Conservation (phyloP, 768 basidiomycete species). For the Paxillus involutus region DNA sequence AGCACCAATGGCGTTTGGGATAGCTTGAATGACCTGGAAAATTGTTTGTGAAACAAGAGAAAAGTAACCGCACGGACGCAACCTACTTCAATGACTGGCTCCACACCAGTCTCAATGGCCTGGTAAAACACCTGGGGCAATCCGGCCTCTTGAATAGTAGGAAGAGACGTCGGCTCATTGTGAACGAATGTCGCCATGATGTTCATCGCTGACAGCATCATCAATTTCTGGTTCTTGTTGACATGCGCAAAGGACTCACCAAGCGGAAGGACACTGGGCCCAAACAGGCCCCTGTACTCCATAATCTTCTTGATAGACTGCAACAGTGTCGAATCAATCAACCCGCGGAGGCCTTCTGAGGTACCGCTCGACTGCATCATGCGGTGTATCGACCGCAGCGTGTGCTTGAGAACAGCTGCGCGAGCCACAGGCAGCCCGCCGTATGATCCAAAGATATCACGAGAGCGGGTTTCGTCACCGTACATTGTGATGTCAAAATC, state of each 20-base stretch:
- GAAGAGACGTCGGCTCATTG: constrained; percentile 95
- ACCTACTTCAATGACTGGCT: constrained; percentile 82
- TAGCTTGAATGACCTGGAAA: constrained; percentile 80
- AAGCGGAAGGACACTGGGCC: constrained; percentile 80
- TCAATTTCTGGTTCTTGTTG: constrained; percentile 5
- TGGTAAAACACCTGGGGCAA: constrained; percentile 89
- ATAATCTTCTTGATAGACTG: constrained; percentile 88
- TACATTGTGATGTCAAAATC: constrained; percentile 62
- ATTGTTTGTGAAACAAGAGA: background rate
- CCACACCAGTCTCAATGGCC: constrained; percentile 80
- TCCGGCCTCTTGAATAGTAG: constrained; percentile 88
- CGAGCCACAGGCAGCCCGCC: constrained; percentile 69
- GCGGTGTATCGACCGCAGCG: constrained; percentile 89
- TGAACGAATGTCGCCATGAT: constrained; percentile 97
- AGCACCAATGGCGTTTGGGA: constrained; percentile 95
- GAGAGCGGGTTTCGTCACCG: constrained; percentile 41
- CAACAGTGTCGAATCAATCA: constrained; percentile 88
- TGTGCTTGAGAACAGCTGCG: constrained; percentile 83
- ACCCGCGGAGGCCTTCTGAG: constrained; percentile 89
- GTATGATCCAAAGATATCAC: constrained; percentile 51
- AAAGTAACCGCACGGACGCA: background rate
- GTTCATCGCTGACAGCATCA: constrained; percentile 62
- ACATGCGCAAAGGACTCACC: constrained; percentile 46
- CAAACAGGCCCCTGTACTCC: constrained; percentile 78
- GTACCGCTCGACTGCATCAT: constrained; percentile 98